Evolutionary conservation across 257 asterid species (phyloP).

Genomic region (Solanum lycopersicoides): DNA sequence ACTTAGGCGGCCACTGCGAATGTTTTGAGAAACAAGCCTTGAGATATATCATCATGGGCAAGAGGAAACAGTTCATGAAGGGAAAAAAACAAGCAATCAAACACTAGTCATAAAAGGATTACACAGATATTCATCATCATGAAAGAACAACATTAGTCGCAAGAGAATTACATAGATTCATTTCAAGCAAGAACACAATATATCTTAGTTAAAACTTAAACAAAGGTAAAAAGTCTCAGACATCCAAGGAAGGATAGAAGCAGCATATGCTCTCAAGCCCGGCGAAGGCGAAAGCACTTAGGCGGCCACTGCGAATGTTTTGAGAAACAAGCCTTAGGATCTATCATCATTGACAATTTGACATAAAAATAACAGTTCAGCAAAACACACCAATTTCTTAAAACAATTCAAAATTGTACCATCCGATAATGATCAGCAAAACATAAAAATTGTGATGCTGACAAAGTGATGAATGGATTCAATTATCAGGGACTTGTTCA

Average conservation of each 20-base stretch:
- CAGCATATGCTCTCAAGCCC: slow-evolving; percentile 75
- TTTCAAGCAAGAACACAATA: not conserved
- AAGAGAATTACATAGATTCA: no score
- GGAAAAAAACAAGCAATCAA: no score
- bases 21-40: no score
- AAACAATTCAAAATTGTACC: not conserved
- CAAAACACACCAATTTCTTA: not conserved
- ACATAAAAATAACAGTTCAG: not conserved
- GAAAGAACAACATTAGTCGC: not conserved
- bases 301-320: slow-evolving; percentile 80
- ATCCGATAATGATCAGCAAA: slow-evolving; percentile 33
- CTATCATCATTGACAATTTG: slow-evolving; percentile 25
- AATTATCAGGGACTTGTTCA: slow-evolving; percentile 21
- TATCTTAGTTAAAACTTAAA: not conserved
- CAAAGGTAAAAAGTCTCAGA: slow-evolving; percentile 24
- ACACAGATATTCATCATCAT: no score
- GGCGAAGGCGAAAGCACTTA: slow-evolving; percentile 71
- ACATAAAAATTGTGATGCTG: slow-evolving; percentile 2
- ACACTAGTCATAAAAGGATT: no score
- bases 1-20: no score
- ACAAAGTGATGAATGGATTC: slow-evolving; percentile 37
- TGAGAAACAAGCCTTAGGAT: slow-evolving; percentile 65
- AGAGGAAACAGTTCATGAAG: no score
- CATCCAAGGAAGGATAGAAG: slow-evolving; percentile 77
- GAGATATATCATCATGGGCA: no score